Evolutionary conservation across 768 basidiomycete species (phyloP).

Genomic region (Russula vinacea): DNA sequence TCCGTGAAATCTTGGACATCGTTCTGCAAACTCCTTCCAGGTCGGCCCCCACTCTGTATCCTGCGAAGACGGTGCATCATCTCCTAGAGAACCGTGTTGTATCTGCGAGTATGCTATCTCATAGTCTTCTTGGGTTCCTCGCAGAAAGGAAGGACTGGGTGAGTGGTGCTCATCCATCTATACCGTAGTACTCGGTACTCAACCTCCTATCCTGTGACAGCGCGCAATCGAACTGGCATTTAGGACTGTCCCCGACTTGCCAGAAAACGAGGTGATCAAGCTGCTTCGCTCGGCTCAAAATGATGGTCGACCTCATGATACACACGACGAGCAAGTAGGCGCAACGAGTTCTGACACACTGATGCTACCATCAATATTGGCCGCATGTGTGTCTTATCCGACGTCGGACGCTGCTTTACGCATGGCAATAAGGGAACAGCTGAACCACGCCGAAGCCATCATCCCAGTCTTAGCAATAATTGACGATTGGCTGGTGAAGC

Average conservation of each 20-base stretch:
- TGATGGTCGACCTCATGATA: conserved; percentile 13
- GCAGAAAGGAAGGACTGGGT: conserved; percentile 67
- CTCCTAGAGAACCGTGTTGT: conserved; percentile 58
- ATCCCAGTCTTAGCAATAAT: conserved; percentile 46
- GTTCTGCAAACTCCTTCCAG: conserved; percentile 47
- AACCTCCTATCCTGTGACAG: conserved; percentile 24
- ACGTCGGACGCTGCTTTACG: conserved; percentile 44
- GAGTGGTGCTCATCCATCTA: conserved; percentile 26
- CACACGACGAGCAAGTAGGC: conserved; percentile 42
- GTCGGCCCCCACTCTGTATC: conserved; percentile 40
- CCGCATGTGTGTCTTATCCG: conserved; percentile 42
- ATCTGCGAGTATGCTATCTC: conserved; percentile 58
- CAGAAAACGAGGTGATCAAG: conserved; percentile 61
- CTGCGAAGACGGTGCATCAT: conserved; percentile 53
- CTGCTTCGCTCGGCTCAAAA: conserved; percentile 46
- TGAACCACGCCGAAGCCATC: conserved; percentile 52
- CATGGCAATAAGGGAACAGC: conserved; percentile 48
- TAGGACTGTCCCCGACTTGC: conserved; percentile 54
- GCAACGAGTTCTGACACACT: conserved; percentile 34
- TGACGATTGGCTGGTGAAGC: conserved; percentile 48
- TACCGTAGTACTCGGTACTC: neutral
- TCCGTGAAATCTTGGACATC: conserved; percentile 54
- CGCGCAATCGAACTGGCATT: conserved; percentile 49
- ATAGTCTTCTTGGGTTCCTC: conserved; percentile 54
- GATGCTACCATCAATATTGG: conserved; percentile 40